Evolutionary conservation across 345 rosid species (phyloP).

Genomic region (Carallia pectinifolia): DNA sequence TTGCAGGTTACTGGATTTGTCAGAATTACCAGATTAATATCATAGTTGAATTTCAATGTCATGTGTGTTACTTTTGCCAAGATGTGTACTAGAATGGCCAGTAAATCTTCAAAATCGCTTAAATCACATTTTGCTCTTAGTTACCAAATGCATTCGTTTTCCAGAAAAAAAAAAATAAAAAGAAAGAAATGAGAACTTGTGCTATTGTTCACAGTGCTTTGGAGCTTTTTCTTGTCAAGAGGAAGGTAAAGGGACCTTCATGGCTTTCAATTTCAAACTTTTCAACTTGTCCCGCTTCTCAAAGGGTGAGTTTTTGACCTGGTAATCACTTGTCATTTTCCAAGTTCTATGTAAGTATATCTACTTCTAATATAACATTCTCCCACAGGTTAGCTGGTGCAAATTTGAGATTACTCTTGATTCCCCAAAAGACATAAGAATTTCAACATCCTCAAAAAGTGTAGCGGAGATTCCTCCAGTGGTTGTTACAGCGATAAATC

Average conservation of each 20-base stretch:
- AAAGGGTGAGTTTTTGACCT: conserved; percentile 53
- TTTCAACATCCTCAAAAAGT: conserved; percentile 49
- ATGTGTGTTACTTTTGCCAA: too few relatives aligned
- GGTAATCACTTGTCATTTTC: conserved; percentile 10
- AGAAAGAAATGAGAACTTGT: conserved; percentile 6
- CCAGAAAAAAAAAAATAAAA: not conserved
- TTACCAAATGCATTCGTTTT: not conserved
- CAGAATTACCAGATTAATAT: too few relatives aligned
- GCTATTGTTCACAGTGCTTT: conserved; percentile 65
- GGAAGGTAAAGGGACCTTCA: conserved; percentile 88
- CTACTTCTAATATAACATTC: conserved; percentile 20
- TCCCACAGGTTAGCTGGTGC: conserved; percentile 94
- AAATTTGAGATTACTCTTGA: conserved; percentile 77
- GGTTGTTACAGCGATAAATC: conserved; percentile 81
- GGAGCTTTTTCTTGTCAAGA: conserved; percentile 89
- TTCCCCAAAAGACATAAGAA: conserved; percentile 60
- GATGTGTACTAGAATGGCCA: too few relatives aligned
- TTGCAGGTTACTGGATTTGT: too few relatives aligned
- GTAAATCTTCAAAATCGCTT: too few relatives aligned
- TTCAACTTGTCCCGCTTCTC: conserved; percentile 63
- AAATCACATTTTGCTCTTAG: not conserved
- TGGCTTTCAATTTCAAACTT: conserved; percentile 85
- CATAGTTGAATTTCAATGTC: too few relatives aligned
- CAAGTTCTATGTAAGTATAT: conserved; percentile 10
- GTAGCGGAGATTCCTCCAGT: conserved; percentile 70